Base-by-base conservation (phyloP, 2,329 filamentous ascomycete genomes). In the Ophiocordyceps robertsii region DNA sequence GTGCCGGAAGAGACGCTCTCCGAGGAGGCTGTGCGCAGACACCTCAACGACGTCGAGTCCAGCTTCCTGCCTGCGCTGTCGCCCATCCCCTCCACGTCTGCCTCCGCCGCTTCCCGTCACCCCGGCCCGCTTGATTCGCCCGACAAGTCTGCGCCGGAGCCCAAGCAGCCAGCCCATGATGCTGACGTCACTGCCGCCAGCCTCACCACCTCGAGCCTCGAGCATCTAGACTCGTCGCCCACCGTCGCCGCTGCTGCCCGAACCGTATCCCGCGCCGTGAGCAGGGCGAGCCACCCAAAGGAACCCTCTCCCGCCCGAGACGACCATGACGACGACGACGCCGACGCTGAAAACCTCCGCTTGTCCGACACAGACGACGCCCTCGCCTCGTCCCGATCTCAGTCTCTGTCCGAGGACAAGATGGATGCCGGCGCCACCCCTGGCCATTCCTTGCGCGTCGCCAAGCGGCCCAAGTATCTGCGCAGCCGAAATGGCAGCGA, bases 21-120 rank as follows among this genome's bases (percentile, higher is more conserved):
- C 37, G 73, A 77, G 49, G 66, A 69, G 38, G 67, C 67, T 37
- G 66, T 78, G 17, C 65, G 69, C 47, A 68, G 70, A 43, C 75
- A 80, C 53, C 57, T 82, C 17, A 68, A 73, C 50, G 77, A 82
- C 52, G 69, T 80, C 47, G 78, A 82, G 53, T 81, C 77, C 30
- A 82, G 77, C 60, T 82, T 82, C 52, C 56, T 78, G 43, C 71
- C 73, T 2, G 67, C 70, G 6, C 56, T 73, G 6, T 80, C 77
- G 8, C 76, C 77, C 12, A 67, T 79, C 38, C 67, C 66, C 31
- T 63, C 63, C 29, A 62, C 67, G 40, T 59, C 65, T 10, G 60
- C 64, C 30, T 63, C 62, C 48, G 48, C 37, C 32, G 46, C 48
- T 17, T 52, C 53, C 21, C 73, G 68, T 39, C 55, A 66, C 43